Evolutionary conservation across 73 alveolate species (phyloP), one percentile per base, ranked within the genome.

Genomic region (Paramecium primaurelia): DNA sequence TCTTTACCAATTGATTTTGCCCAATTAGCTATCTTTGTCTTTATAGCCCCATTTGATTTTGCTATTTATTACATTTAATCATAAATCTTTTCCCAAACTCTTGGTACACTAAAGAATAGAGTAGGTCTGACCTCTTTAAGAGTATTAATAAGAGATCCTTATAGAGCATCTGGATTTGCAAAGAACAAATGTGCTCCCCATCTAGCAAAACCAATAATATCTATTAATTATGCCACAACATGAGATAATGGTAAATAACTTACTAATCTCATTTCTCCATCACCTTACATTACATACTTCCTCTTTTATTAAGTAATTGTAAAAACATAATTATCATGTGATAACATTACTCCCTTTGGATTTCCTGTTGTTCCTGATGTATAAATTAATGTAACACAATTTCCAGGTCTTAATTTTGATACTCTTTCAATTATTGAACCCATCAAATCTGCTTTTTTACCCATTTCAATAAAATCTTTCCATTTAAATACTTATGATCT

Each of bases 291-390:
- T 34, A 68, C 95, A n/a, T 75, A 60, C 14, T 94, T 86, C 26
- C 75, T 73, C 38, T 37, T 45, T 28, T 71, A 14, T 20, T 77
- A 47, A 12, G 36, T 42, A 8, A 92, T 44, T 30, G 93, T 22
- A 92, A 95, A 89, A 3, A 83, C 75, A 44, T 89, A 58, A 88
- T 96, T 96, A 77, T 97, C 99, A 80, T 97, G 98, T 16, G 98
- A 91, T 3, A 97, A 95, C 98, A 97, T 95, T 30, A 97, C 99
- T 28, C 99, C 99, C 77, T 95, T 95, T 16, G 98, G 98, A 80
- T 73, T 86, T 6, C 99, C 98, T 20, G 99, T 97, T 28, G 99
- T 97, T 54, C 99, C 99, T 25, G 97, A 90, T 10, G 99, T 97
- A 93, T 97, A 97, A 42, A 95, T 96, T 8, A 96, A 68, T 26